Evolutionary conservation across 164 flowering plant genomes (phyloP).

Genomic region (Vitis rotundifolia): DNA sequence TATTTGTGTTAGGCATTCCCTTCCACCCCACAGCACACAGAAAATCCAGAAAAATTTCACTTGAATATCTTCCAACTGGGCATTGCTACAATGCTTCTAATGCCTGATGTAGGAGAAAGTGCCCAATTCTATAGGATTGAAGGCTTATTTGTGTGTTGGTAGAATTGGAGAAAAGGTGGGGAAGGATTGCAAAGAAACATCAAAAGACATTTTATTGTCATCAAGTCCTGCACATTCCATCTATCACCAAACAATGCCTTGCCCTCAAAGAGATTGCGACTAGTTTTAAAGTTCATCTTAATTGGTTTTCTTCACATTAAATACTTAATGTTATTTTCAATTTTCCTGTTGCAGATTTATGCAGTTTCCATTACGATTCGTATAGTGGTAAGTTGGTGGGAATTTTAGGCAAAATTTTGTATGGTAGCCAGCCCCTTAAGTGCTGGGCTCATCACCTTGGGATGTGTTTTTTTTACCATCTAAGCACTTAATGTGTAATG

Average conservation of each 20-base stretch:
- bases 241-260: too few relatives aligned
- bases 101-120: neutral
- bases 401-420: too few relatives aligned
- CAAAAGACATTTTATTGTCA: too few relatives aligned
- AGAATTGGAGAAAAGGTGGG: too few relatives aligned
- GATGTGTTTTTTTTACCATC: neutral
- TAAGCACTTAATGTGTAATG: slow-evolving; percentile 14
- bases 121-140: too few relatives aligned
- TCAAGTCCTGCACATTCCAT: too few relatives aligned
- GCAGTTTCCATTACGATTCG: slow-evolving; percentile 96
- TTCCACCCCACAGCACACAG: neutral
- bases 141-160: too few relatives aligned
- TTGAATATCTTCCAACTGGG: neutral
- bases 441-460: neutral
- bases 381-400: slow-evolving; percentile 65
- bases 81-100: neutral
- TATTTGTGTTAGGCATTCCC: neutral
- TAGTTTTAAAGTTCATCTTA: too few relatives aligned
- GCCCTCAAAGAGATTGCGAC: too few relatives aligned
- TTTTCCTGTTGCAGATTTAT: slow-evolving; percentile 66
- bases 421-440: neutral
- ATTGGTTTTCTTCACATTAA: too few relatives aligned
- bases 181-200: too few relatives aligned
- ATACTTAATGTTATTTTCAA: neutral
- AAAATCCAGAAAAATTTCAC: neutral